A percentile compares a stretch with the other conserved stretches of the same genome.
phyloP scores from a whole-genome alignment of 768 basidiomycete genomes.

The Mycena albidolilacea region DNA sequence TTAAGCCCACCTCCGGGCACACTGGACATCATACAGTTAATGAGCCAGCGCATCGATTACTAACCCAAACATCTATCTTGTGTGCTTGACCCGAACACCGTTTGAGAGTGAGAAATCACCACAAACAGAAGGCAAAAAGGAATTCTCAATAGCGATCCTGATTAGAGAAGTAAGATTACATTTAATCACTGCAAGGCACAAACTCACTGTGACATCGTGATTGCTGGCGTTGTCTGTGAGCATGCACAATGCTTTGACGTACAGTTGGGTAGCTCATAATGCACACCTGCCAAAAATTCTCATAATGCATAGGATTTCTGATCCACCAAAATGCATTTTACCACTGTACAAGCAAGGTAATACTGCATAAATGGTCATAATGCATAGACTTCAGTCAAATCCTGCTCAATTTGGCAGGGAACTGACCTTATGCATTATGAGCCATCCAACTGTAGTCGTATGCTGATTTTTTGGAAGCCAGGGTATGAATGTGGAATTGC shows the following conservation, averaged over 20 bases:
- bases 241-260: neutral
- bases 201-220: neutral
- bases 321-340: too few species aligned
- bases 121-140: neutral
- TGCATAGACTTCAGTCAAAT: too few species aligned
- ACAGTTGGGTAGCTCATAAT: too few species aligned
- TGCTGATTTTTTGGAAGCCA: neutral
- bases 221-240: neutral
- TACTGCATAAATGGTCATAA: too few species aligned
- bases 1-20: neutral
- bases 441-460: too few species aligned
- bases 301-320: too few species aligned
- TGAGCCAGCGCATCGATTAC: neutral
- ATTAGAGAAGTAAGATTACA: neutral
- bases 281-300: too few species aligned
- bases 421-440: too few species aligned
- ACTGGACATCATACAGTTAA: neutral
- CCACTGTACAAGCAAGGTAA: too few species aligned
- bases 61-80: neutral
- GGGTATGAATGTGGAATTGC: neutral
- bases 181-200: neutral
- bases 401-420: too few species aligned
- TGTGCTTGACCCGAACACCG: neutral
- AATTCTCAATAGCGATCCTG: neutral
- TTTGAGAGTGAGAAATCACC: neutral